phyloP scores from a whole-genome alignment of 176 grass and related monocot genomes.

The Carex littledalei region DNA sequence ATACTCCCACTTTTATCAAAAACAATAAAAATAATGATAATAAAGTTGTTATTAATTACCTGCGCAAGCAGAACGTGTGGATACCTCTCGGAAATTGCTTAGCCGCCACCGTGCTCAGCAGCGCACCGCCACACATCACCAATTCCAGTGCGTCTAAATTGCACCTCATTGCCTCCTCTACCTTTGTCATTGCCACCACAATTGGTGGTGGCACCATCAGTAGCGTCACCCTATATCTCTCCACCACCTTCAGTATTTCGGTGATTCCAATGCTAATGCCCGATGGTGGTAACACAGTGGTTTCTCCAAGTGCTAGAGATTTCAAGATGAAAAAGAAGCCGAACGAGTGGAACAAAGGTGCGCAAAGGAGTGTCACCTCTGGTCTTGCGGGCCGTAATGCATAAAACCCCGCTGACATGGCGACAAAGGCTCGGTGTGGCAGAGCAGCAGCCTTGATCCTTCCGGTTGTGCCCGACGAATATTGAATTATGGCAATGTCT shows the following conservation, averaged over 20 bases:
- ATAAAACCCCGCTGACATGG: constrained; percentile 29
- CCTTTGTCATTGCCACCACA: constrained; percentile 36
- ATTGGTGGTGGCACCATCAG: constrained; percentile 51
- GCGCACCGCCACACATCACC: constrained; percentile 44
- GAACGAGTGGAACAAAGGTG: constrained; percentile 61
- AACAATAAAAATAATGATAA: background rate
- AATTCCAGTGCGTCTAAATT: constrained; percentile 18
- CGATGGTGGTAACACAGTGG: constrained; percentile 32
- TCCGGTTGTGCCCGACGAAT: constrained; percentile 62
- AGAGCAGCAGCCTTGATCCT: constrained; percentile 53
- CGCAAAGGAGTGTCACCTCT: constrained; percentile 17
- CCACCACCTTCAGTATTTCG: constrained; percentile 31
- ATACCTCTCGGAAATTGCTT: constrained; percentile 35
- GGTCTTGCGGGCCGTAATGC: background rate
- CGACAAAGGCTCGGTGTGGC: constrained; percentile 53
- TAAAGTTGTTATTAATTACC: background rate
- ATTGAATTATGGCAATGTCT: constrained; percentile 56
- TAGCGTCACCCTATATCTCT: constrained; percentile 33
- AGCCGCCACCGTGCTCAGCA: constrained; percentile 19
- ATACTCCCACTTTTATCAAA: too few relatives aligned
- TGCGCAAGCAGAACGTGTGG: constrained; percentile 34
- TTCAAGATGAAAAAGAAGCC: constrained; percentile 42
- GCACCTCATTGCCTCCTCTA: background rate
- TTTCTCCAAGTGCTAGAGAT: constrained; percentile 29
- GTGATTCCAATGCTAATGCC: background rate